These are phyloP conservation scores for Articulospora tetracladia DNA, from an alignment of 495 filamentous ascomycete species.

Conservation along the genomic window DNA sequence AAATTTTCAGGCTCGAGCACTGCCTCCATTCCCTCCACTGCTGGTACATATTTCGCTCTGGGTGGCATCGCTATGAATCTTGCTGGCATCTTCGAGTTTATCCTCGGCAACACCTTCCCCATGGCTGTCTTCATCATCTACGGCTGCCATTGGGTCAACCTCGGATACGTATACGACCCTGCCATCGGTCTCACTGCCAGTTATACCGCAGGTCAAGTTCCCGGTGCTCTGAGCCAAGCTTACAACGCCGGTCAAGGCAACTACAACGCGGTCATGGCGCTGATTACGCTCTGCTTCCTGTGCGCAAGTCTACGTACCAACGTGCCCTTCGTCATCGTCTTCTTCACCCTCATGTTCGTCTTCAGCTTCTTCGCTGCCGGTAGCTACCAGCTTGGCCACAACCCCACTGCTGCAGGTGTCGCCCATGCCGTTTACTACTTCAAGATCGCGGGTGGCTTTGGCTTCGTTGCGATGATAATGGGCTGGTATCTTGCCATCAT, in stretches of 20 bases:
- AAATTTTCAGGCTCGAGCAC: not conserved
- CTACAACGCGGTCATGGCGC: conserved; percentile 14
- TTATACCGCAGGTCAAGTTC: not conserved
- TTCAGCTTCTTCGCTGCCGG: conserved; percentile 10
- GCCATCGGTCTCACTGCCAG: not conserved
- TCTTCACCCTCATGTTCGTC: conserved; percentile 7
- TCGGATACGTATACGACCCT: conserved; percentile 27
- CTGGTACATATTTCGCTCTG: conserved; percentile 57
- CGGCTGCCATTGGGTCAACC: conserved; percentile 52
- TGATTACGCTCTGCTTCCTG: conserved; percentile 9
- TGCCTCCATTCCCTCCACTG: conserved; percentile 2
- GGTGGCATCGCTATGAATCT: conserved; percentile 62
- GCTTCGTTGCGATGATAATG: conserved; percentile 15
- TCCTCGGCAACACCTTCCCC: conserved; percentile 69
- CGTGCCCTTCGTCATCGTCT: conserved; percentile 14
- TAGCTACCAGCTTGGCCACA: conserved; percentile 7
- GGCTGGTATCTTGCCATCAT: conserved; percentile 13
- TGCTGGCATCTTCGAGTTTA: conserved; percentile 60
- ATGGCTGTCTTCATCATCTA: conserved; percentile 59
- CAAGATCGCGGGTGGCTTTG: conserved; percentile 17
- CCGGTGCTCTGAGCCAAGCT: conserved; percentile 6
- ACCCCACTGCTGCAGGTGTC: conserved; percentile 3
- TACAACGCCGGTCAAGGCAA: conserved; percentile 16
- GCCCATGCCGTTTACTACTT: conserved; percentile 12
- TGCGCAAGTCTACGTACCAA: conserved; percentile 8